These are phyloP conservation scores for Auricularia sp. DNA, from an alignment of 768 basidiomycete species.

Conservation along the genomic window DNA sequence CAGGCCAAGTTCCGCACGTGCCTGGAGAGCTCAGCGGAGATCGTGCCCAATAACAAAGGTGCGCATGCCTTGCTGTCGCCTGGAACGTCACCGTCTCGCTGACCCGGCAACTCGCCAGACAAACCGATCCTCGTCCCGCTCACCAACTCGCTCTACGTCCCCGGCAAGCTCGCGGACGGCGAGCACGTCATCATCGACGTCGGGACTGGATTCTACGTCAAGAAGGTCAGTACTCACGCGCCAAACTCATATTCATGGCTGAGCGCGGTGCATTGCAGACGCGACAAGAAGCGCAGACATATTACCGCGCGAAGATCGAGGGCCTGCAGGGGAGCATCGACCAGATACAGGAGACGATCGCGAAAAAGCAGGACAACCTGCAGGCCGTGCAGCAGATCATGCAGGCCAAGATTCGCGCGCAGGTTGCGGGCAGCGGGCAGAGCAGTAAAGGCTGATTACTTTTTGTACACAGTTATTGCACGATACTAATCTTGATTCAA, in stretches of 20 bases:
- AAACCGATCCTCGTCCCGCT: constrained; percentile 87
- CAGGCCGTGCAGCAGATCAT: constrained; percentile 63
- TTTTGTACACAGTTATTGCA: too few species aligned
- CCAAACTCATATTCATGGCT: neutral
- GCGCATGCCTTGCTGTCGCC: constrained; percentile 3
- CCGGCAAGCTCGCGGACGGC: constrained; percentile 74
- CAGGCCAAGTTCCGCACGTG: constrained; percentile 88
- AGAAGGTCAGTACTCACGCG: constrained; percentile 53
- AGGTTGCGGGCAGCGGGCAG: constrained; percentile 10
- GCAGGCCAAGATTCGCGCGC: constrained; percentile 47
- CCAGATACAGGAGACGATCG: constrained; percentile 77
- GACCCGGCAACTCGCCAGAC: constrained; percentile 32
- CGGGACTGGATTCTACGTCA: constrained; percentile 93
- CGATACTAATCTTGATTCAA: neutral
- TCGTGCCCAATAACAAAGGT: constrained; percentile 56
- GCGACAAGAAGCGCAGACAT: constrained; percentile 64
- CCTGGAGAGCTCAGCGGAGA: constrained; percentile 65
- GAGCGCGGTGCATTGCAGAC: constrained; percentile 38
- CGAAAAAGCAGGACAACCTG: constrained; percentile 86
- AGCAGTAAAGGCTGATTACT: neutral
- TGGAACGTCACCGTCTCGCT: neutral
- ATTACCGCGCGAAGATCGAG: constrained; percentile 74
- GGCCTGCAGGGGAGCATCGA: constrained; percentile 80
- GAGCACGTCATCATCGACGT: constrained; percentile 90
- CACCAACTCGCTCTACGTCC: constrained; percentile 91